Base-by-base conservation (phyloP, 2,329 filamentous ascomycete genomes). In the Thielaviopsis populi region DNA sequence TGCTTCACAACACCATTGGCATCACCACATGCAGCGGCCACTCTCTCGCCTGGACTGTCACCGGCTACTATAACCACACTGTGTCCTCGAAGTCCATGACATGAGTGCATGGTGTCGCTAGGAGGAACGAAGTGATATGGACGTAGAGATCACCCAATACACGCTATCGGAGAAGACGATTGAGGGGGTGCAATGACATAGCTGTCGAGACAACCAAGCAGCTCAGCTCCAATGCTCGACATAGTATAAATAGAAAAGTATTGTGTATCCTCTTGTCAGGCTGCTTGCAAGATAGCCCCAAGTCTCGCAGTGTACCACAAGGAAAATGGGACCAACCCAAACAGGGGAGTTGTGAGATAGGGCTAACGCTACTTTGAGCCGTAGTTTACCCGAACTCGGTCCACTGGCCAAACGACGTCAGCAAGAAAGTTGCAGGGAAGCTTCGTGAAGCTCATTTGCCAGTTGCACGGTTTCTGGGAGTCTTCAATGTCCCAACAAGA, bases 21-120 rank as follows among this genome's bases (percentile, higher is more conserved):
- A 59, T 48, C 33, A 60, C 56, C 3, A 41, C 30, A 3, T 64
- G 56, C 46, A 60, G 40, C 33, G 56, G 59, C 27, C 37, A 59
- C 37, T 48, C 27, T 33, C 37, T 64, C 27, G 56, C 43, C 3
- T 64, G 62, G 62, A 64, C 48, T 46, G 19, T 64, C 17, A 64
- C 56, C 13, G 62, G 62, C 10, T 53, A 42, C 46, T 64, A 64
- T 53, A 56, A 56, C 53, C 53, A 56, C 30, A 56, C 53, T 2
- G 30, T n/a, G 1, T 11, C 46, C 2, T 50, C 46, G 24, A 22
- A 50, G 46, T 50, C 46, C 19, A 50, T 50, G 46, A 24, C 11
- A 22, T 15, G 22, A 7, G 22, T 6, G 33, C 5, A 37, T 3
- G 19, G 46, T 17, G 13, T n/a, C 22, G 19, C 15, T 15, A 4